Evolutionary conservation across 768 basidiomycete species (phyloP), one percentile per base, ranked within the genome.

Genomic region (Hericium coralloides): DNA sequence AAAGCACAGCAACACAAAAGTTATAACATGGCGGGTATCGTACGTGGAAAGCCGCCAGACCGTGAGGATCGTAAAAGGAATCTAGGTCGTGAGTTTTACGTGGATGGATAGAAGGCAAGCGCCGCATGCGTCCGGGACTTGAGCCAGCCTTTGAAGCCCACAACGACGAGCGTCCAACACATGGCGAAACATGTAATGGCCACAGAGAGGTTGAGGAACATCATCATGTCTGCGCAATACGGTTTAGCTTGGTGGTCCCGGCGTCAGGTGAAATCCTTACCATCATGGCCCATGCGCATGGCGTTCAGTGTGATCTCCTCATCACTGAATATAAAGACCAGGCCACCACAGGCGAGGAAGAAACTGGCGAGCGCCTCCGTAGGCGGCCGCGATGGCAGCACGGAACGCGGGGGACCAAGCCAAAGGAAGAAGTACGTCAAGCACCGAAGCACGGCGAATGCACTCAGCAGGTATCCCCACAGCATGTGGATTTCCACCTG

Each of bases 391-490:
- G 89, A 91, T 2, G 95, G 95, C 14, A 92, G 79, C n/a, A 86
- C 76, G 2, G 91, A 92, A 12, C 79, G 78, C 7, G 92, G 88
- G 12, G 94, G 94, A 26, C 79, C 76, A 48, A 95, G 76, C 89
- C 89, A 98, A 41, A 95, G 77, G 81, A 98, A 93, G 73, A 94
- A 91, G 68, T 98, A 98, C 1, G 95, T 98, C 39, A 94, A 64
- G 66, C 87, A 90, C 53, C 95, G 81, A 58, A 95, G 73, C 8
- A 89, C 75, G 5, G 89, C 80, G 67, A 88, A 93, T 4, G 74
- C 87, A 55, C 86, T 77, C 14, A 98, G 82, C 22, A 95, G 76
- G 71, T 83, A 84, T 49, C 95, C 95, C 95, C 95, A 98, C 3
- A 98, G 76, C 36, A 78, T 69, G 69, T 98, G 95, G 53, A 98